These are phyloP conservation scores for Mycena indigotica DNA, from an alignment of 768 basidiomycete species.

Conservation along the genomic window DNA sequence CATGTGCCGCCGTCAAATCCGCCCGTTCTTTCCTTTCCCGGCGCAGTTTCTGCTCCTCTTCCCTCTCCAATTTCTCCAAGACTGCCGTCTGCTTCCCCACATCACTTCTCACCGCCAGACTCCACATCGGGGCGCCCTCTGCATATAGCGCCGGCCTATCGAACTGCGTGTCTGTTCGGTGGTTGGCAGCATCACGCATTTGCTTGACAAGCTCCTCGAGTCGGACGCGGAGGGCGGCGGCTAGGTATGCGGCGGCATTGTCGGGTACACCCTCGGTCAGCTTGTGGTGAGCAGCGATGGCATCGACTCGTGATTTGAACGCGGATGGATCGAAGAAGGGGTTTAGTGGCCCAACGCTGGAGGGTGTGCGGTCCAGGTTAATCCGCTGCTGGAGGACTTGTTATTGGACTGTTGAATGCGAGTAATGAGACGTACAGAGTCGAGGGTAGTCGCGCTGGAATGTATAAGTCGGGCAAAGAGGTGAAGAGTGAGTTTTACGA, in stretches of 20 bases:
- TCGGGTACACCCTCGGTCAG: conserved; percentile 61
- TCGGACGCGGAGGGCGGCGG: conserved; percentile 75
- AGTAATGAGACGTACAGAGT: neutral
- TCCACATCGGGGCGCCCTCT: conserved; percentile 81
- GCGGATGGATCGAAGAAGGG: conserved; percentile 71
- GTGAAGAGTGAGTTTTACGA: neutral
- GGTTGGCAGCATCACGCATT: conserved; percentile 69
- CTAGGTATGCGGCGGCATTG: conserved; percentile 75
- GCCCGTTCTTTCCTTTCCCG: conserved; percentile 78
- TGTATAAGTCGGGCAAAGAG: conserved; percentile 9
- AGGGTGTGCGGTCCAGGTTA: conserved; percentile 78
- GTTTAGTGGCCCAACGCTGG: conserved; percentile 68
- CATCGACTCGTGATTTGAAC: conserved; percentile 68
- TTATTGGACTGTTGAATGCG: conserved; percentile 45
- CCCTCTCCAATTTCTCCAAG: conserved; percentile 78
- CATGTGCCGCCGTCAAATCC: conserved; percentile 71
- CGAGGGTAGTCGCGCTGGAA: conserved; percentile 5
- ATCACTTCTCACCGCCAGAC: conserved; percentile 73
- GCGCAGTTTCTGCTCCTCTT: conserved; percentile 77
- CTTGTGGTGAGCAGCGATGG: conserved; percentile 68
- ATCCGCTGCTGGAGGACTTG: conserved; percentile 46
- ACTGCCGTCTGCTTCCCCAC: conserved; percentile 75
- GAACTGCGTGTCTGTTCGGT: conserved; percentile 72
- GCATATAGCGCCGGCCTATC: conserved; percentile 68
- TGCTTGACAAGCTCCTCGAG: conserved; percentile 67